These are phyloP conservation scores for Alternaria sp. DNA, from an alignment of 2,329 filamentous ascomycete genomes.

Conservation along the genomic window DNA sequence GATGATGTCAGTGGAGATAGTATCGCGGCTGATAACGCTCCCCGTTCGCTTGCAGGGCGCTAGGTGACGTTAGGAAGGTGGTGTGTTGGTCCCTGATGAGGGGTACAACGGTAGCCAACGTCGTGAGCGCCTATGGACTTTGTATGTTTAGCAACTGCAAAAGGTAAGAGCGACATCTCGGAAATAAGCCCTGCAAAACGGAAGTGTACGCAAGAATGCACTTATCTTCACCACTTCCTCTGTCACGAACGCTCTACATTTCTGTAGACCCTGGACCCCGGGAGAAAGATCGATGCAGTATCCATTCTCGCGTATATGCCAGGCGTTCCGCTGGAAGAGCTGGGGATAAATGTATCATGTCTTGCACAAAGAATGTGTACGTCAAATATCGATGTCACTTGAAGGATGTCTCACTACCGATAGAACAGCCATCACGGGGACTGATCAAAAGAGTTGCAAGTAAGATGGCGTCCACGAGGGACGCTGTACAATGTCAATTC, in stretches of 20 bases:
- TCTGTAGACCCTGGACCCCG: neutral
- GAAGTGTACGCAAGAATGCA: neutral
- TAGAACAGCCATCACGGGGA: neutral
- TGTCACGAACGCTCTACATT: neutral
- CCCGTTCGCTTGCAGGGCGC: slow-evolving; percentile 1
- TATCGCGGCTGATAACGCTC: neutral
- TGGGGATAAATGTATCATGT: neutral
- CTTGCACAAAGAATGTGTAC: neutral
- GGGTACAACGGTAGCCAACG: neutral
- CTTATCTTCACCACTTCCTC: neutral
- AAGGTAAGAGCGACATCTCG: neutral
- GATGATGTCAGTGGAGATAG: slow-evolving; percentile 11
- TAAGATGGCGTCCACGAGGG: neutral
- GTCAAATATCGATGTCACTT: neutral
- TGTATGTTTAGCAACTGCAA: neutral
- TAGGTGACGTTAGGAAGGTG: slow-evolving; percentile 15
- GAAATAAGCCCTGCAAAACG: neutral
- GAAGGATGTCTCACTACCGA: neutral
- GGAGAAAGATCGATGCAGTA: neutral
- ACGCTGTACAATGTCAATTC: neutral
- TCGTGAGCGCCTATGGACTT: neutral
- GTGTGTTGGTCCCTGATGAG: slow-evolving; percentile 1
- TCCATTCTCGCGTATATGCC: neutral
- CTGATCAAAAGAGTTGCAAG: neutral
- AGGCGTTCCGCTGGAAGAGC: neutral